These are phyloP conservation scores for Aspergillus sp. DNA, from an alignment of 2,329 filamentous ascomycete genomes.

Conservation along the genomic window DNA sequence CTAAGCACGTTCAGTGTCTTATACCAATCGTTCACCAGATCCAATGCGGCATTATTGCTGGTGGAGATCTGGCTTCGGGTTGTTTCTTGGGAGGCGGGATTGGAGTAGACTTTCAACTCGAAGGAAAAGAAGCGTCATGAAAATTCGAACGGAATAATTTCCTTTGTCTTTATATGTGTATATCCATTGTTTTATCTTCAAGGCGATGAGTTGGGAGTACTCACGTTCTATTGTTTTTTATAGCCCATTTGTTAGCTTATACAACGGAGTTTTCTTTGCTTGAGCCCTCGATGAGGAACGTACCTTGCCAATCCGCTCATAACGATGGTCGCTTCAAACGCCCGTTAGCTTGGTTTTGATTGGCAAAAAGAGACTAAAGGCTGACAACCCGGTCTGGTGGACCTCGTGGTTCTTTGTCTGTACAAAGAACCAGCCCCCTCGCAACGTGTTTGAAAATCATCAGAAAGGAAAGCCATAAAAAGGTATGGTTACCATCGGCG, in stretches of 20 bases:
- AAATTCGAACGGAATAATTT: slow-evolving; percentile 29
- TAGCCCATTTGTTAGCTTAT: slow-evolving; percentile 28
- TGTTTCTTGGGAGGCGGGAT: not conserved
- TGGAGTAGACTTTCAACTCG: slow-evolving; percentile 9
- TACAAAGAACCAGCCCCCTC: not conserved
- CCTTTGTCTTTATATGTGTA: slow-evolving; percentile 39
- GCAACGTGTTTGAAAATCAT: not conserved
- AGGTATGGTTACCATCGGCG: not conserved
- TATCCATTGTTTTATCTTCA: slow-evolving; percentile 39
- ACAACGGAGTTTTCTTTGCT: slow-evolving; percentile 29
- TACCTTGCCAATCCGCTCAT: not conserved
- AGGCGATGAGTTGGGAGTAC: slow-evolving; percentile 39
- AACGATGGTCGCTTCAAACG: not conserved
- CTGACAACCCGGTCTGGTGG: not conserved
- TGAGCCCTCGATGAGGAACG: slow-evolving; percentile 7
- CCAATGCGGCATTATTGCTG: not conserved
- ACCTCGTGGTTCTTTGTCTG: not conserved
- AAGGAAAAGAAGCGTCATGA: slow-evolving; percentile 32
- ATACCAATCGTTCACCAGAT: slow-evolving; percentile 1
- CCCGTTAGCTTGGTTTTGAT: not conserved
- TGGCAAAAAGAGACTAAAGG: not conserved
- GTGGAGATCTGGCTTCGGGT: slow-evolving; percentile 1
- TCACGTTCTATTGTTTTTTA: slow-evolving; percentile 27
- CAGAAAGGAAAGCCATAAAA: not conserved
- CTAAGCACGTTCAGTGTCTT: slow-evolving; percentile 31